These are phyloP conservation scores for Tolypocladium paradoxum DNA, from an alignment of 2,329 filamentous ascomycete genomes.

Conservation along the genomic window DNA sequence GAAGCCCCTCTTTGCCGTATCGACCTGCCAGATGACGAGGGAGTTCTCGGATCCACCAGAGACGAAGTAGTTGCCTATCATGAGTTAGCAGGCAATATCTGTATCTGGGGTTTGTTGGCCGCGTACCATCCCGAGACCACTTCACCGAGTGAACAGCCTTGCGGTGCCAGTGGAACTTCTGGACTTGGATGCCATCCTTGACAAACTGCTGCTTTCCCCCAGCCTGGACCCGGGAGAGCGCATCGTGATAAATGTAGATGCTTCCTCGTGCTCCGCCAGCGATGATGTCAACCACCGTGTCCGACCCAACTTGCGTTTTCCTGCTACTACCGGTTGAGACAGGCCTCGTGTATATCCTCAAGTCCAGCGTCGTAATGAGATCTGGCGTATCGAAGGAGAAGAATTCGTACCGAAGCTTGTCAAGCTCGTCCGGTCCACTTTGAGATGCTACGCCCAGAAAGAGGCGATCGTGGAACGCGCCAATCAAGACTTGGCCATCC, in stretches of 20 bases:
- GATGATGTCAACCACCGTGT: conserved; percentile 55
- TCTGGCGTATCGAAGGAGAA: conserved; percentile 50
- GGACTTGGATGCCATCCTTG: conserved; percentile 42
- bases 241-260: conserved; percentile 73
- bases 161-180: conserved; percentile 85
- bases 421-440: conserved; percentile 10
- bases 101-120: no score
- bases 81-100: conserved; percentile 17
- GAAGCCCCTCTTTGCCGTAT: conserved; percentile 71
- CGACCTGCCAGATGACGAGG: conserved; percentile 85
- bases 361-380: conserved; percentile 56
- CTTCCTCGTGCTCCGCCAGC: conserved; percentile 67
- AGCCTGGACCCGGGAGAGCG: conserved; percentile 47
- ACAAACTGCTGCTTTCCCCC: conserved; percentile 26
- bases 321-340: conserved; percentile 8
- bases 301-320: conserved; percentile 14
- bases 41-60: conserved; percentile 88
- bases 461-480: conserved; percentile 25
- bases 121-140: conserved; percentile 79
- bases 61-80: conserved; percentile 75
- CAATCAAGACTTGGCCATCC: conserved; percentile 45
- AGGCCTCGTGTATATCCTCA: conserved; percentile 30
- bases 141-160: conserved; percentile 73
- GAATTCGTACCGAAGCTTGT: conserved; percentile 38
- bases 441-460: conserved; percentile 21